Base-by-base conservation (phyloP, 2,329 filamentous ascomycete species). In the Mariannaea elegans region DNA sequence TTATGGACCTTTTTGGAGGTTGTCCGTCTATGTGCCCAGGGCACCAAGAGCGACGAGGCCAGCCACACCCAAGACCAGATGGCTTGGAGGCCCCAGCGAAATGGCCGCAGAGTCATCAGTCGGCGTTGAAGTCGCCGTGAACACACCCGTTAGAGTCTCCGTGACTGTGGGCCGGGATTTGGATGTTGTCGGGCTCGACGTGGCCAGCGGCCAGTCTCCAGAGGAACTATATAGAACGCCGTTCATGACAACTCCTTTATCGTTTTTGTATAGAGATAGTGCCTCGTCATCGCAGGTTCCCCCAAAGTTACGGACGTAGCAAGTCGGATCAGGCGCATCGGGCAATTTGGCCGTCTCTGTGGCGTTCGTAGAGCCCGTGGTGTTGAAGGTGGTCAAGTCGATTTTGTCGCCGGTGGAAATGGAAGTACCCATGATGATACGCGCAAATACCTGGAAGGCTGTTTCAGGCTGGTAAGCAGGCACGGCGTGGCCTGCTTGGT, bases 401-500 rank as follows among this genome's bases (percentile, higher is more conserved):
- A 87, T 78, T 2, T 75, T 65, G 42, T 82, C 80, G 29, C 89
- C 87, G 1, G 82, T 83, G 2, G 85, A 79, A 27, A 89, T 74
- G 44, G 86, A 82, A 61, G 79, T 81, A 8, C 84, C 84, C 50
- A 78, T 76, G 64, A 90, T 77, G 44, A 87, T 85, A 27, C 88
- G 82, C 24, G 84, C 82, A 67, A 90, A 90, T 36, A 89, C 76
- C 63, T 84, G 81, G 57, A 88, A 81, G 2, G 84, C 78, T 3
- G 86, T 86, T 69, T 84, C 78, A 12, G 87, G 87, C 74, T 89
- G 87, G 69, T 86, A 87, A 52, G 81, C 84, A 0, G 86, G 81
- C 1, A 88, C 83, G 50, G 86, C 82, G 68, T 91, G 88, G 2
- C 89, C 88, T 14, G 87, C 82, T 67, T 90, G 84, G 72, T 88